phyloP scores from a whole-genome alignment of 108 stramenopile species.

The Nitzschia sp. region DNA sequence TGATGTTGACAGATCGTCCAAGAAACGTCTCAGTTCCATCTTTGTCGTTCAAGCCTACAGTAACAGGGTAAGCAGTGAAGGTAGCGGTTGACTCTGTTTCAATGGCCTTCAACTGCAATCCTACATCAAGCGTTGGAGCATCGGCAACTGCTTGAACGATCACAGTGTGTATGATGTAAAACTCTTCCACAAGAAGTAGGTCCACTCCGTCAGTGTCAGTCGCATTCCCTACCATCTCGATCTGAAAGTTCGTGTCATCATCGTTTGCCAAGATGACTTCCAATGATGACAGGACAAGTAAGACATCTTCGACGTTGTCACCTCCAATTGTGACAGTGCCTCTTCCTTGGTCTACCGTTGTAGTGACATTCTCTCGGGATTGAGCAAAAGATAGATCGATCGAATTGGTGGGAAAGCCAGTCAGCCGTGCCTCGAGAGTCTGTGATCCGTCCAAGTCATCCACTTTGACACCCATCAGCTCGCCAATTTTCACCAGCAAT shows the following conservation, averaged over 20 bases:
- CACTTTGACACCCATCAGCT: background rate
- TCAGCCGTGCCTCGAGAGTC: background rate
- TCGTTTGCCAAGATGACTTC: background rate
- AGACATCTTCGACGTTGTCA: background rate
- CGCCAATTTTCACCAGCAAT: background rate
- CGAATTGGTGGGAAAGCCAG: constrained; percentile 2
- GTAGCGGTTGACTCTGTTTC: background rate
- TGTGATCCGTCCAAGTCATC: constrained; percentile 12
- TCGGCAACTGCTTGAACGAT: constrained; percentile 15
- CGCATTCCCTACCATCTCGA: background rate
- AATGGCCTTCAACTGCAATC: background rate
- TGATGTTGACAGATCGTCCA: background rate
- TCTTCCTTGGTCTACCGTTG: background rate
- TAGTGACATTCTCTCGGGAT: background rate
- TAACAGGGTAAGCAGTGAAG: background rate
- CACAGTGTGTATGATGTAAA: background rate
- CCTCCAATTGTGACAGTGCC: background rate
- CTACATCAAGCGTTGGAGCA: background rate
- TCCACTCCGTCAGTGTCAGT: background rate
- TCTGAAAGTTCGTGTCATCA: background rate
- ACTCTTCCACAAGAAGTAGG: background rate
- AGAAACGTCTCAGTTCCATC: constrained; percentile 10
- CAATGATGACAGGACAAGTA: background rate
- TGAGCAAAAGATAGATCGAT: background rate
- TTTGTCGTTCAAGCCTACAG: constrained; percentile 3